Percentiles rank a stretch among this genome's conserved stretches.
Evolutionary conservation across 2,329 filamentous ascomycete species (phyloP).

Genomic region (Fusarium pseudograminearum): DNA sequence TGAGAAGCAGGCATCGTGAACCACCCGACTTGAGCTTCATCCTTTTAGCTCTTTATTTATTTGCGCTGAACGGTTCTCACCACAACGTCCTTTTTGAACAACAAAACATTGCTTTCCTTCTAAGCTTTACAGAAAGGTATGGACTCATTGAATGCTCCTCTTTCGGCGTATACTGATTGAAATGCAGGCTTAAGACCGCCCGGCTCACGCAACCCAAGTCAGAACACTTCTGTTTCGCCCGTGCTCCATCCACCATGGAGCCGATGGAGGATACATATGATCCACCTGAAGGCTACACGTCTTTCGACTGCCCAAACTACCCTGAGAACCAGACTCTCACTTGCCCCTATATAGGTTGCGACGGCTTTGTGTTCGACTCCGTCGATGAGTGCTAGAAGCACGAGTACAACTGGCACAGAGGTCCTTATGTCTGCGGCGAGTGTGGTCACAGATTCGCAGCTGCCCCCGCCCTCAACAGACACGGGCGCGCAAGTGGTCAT

Average conservation of each 20-base stretch:
- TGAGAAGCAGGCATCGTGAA: not conserved
- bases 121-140: not conserved
- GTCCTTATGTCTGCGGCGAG: constrained; percentile 39
- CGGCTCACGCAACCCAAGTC: accelerated
- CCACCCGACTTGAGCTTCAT: not conserved
- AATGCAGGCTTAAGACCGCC: not conserved
- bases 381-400: constrained; percentile 43
- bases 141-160: too few relatives aligned
- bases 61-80: too few relatives aligned
- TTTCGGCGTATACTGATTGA: not conserved
- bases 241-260: not conserved
- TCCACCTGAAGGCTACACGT: constrained; percentile 32
- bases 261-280: not conserved
- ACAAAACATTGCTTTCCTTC: too few relatives aligned
- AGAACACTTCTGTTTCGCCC: not conserved
- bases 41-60: not conserved
- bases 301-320: constrained; percentile 18
- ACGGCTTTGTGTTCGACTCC: constrained; percentile 42
- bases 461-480: constrained; percentile 36
- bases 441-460: constrained; percentile 42
- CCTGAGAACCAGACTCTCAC: constrained; percentile 26
- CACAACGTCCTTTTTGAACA: not conserved
- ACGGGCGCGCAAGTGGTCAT: constrained; percentile 30
- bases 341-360: constrained; percentile 46
- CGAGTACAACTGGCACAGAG: constrained; percentile 43